Base-by-base conservation (phyloP, 495 filamentous ascomycete genomes). In the Annulohypoxylon bovei region DNA sequence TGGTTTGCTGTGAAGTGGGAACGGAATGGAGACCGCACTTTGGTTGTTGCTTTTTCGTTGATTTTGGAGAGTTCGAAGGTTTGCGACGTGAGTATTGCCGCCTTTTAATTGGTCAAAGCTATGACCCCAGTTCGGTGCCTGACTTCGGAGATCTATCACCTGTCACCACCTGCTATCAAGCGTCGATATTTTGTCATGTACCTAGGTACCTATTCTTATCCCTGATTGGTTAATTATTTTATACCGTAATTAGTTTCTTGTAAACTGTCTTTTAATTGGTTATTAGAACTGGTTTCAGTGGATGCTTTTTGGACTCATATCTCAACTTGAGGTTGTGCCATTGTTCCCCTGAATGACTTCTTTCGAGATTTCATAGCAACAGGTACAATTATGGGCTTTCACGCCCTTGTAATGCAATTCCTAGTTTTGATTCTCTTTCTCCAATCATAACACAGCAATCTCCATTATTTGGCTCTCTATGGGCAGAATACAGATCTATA, bases 101-200 rank as follows among this genome's bases (percentile, higher is more conserved):
- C 33, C 11, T 11, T 55, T 22, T 55, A 11, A 55, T 55, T 55
- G 52, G 52, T 6, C 16, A 55, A 55, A 55, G 52, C 52, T 54
- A 37, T 27, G 23, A n/a, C 46, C 23, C 46, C 12, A 27, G 23
- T 50, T 37, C 23, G 12, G 12, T 50, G 46, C 23, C 23, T 50
- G 46, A 25, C 23, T 5, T 6, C 44, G 23, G 6, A 25, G 44
- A 20, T 18, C 0, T 9, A 9, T 35, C 32, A 35, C 11, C 6
- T 40, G n/a, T 40, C 0, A 25, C 23, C 44, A 47, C 44, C 5
- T 25, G 44, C 2, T 42, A 1, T 1, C 39, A 42, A 12, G 6
- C n/a, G 39, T 1, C 20, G 3, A 18, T 16, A 50, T 54, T 11
- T 35, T 1, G 2, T 6, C 18, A 33, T 33, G 50, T 35, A 54